Conservation (phyloP, 2,329 filamentous ascomycete species). For the Penicillium capsulatum region DNA sequence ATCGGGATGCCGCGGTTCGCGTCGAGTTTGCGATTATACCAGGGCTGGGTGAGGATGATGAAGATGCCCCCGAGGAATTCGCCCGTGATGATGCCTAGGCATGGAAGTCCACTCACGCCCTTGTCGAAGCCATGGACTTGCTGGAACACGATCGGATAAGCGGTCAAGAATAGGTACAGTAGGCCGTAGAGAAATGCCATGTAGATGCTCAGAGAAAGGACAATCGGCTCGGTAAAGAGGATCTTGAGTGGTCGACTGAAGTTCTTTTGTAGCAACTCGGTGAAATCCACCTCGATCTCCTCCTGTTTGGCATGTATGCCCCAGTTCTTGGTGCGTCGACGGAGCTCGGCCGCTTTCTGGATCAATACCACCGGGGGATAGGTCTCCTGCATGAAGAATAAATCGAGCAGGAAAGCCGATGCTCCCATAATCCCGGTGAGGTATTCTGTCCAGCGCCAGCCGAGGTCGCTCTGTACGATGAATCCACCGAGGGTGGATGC, state of each 20-base stretch:
- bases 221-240: constrained; percentile 44
- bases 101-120: constrained; percentile 73
- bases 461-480: constrained; percentile 43
- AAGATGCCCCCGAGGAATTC: constrained; percentile 63
- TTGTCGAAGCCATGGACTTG: constrained; percentile 50
- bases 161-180: constrained; percentile 33
- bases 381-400: constrained; percentile 54
- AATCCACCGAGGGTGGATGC: constrained; percentile 54
- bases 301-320: constrained; percentile 52
- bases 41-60: constrained; percentile 61
- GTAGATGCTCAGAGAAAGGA: constrained; percentile 38
- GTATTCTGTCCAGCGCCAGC: constrained; percentile 44
- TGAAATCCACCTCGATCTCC: constrained; percentile 21
- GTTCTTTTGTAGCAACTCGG: constrained; percentile 38
- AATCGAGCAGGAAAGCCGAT: constrained; percentile 42
- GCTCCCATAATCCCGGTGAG: constrained; percentile 55
- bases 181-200: constrained; percentile 36
- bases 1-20: constrained; percentile 59
- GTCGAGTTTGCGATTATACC: constrained; percentile 64
- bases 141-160: constrained; percentile 36
- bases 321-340: constrained; percentile 13
- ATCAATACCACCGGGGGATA: constrained; percentile 57
- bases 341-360: constrained; percentile 36
- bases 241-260: constrained; percentile 46
- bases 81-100: constrained; percentile 76